Evolutionary conservation across 805 yeast genomes (phyloP).

Genomic region (Monosporozyma aquatica): DNA sequence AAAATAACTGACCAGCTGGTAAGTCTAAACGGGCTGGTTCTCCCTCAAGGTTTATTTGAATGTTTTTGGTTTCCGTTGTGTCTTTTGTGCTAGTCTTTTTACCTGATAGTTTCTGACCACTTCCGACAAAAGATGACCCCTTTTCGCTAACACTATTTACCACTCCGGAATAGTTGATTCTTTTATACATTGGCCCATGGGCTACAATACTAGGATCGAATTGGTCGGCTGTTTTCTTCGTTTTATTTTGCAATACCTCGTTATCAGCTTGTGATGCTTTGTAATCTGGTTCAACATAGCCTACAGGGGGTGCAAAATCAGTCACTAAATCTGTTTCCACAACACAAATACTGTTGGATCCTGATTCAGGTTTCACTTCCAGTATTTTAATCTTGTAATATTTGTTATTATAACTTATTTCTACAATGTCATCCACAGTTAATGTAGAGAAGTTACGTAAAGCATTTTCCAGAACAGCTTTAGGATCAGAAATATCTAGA

Average conservation of each 20-base stretch:
- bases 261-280: conserved; percentile 26
- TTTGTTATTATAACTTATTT: conserved; percentile 73
- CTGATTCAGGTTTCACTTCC: conserved; percentile 74
- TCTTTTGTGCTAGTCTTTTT: conserved; percentile 20
- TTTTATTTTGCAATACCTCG: conserved; percentile 17
- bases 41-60: conserved; percentile 45
- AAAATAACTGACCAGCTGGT: conserved; percentile 82
- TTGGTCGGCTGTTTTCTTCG: conserved; percentile 27
- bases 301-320: conserved; percentile 98
- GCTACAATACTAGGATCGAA: conserved; percentile 30
- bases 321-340: conserved; percentile 95
- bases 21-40: conserved; percentile 63
- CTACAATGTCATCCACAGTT: conserved; percentile 75
- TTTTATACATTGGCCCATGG: conserved; percentile 67
- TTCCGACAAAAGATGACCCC: conserved; percentile 40
- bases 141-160: conserved; percentile 36
- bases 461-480: conserved; percentile 91
- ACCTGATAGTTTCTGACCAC: conserved; percentile 68
- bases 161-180: conserved; percentile 48
- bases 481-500: conserved; percentile 88
- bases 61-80: conserved; percentile 22
- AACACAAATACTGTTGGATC: conserved; percentile 69
- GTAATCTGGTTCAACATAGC: conserved; percentile 88
- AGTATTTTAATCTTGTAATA: conserved; percentile 72
- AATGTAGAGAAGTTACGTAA: conserved; percentile 82